Conservation (phyloP, 83 land plant genomes). For the Isoetes engelmannii region DNA sequence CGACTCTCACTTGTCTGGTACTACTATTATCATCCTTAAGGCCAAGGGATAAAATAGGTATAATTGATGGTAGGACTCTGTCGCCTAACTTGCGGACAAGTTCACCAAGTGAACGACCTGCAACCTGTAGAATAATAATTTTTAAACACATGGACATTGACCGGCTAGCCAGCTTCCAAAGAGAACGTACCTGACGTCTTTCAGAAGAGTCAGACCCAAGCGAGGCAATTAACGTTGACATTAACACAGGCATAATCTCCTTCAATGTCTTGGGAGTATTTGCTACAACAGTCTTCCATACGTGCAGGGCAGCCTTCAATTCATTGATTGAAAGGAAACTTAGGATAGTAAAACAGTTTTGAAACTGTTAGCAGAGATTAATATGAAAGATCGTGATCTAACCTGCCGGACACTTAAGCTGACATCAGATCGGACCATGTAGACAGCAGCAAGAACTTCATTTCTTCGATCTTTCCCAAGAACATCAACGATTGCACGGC, state of each 20-base stretch:
- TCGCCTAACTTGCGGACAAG: conserved; percentile 99
- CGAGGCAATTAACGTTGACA: conserved; percentile 89
- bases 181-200: conserved; percentile 60
- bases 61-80: conserved; percentile 89
- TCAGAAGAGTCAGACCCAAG: conserved; percentile 94
- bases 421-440: conserved; percentile 98
- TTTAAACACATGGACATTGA: background rate
- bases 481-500: conserved; percentile 95
- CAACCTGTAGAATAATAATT: conserved; percentile 49
- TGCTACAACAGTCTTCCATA: conserved; percentile 99
- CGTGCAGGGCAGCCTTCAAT: conserved; percentile 92
- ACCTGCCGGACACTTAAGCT: conserved; percentile 93
- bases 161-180: background rate
- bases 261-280: conserved; percentile 98
- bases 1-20: conserved; percentile 68
- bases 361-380: background rate
- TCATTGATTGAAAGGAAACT: background rate
- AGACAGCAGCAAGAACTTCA: conserved; percentile 97
- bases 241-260: conserved; percentile 97
- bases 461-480: conserved; percentile 82
- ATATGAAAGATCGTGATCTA: background rate
- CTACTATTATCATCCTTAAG: conserved; percentile 57
- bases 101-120: conserved; percentile 93
- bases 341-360: background rate
- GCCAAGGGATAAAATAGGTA: conserved; percentile 83